These are phyloP conservation scores for Xerocomus amazonicus DNA, from an alignment of 1,284 basidiomycete genomes.

Conservation along the genomic window DNA sequence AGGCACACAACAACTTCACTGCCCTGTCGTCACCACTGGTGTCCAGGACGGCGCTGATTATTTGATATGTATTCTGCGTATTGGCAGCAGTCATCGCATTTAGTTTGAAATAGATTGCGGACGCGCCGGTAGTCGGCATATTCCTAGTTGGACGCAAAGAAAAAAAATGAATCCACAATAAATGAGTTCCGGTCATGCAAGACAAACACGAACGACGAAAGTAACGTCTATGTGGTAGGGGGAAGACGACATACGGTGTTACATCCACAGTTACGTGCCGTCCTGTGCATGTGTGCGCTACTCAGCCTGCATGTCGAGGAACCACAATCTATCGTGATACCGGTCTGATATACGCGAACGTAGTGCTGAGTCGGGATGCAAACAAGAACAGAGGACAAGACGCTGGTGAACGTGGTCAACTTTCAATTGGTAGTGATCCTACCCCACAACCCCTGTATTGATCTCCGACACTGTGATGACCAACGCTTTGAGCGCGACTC, in stretches of 20 bases:
- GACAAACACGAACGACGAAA: not conserved
- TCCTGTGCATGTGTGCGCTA: conserved; percentile 43
- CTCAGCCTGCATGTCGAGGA: conserved; percentile 42
- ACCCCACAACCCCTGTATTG: conserved; percentile 64
- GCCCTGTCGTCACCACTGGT: conserved; percentile 10
- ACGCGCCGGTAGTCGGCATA: conserved; percentile 42
- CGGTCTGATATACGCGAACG: conserved; percentile 48
- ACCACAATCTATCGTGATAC: conserved; percentile 42
- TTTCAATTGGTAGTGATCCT: conserved; percentile 10
- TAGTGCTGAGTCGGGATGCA: conserved; percentile 44
- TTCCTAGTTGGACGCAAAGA: conserved; percentile 27
- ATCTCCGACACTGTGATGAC: conserved; percentile 49
- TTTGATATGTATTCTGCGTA: conserved; percentile 27
- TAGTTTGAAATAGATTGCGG: conserved; percentile 47
- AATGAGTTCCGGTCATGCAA: not conserved
- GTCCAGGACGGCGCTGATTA: conserved; percentile 22
- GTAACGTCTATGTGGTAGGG: no score
- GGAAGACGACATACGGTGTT: conserved; percentile 22
- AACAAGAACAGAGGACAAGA: not conserved
- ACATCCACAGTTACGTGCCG: conserved; percentile 38
- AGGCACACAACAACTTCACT: not conserved
- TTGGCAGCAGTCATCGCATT: conserved; percentile 48
- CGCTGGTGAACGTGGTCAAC: not conserved
- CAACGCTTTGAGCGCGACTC: conserved; percentile 3
- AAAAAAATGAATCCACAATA: not conserved